These are phyloP conservation scores for Plenodomus biglobosus DNA, from an alignment of 2,329 filamentous ascomycete genomes.

Conservation along the genomic window DNA sequence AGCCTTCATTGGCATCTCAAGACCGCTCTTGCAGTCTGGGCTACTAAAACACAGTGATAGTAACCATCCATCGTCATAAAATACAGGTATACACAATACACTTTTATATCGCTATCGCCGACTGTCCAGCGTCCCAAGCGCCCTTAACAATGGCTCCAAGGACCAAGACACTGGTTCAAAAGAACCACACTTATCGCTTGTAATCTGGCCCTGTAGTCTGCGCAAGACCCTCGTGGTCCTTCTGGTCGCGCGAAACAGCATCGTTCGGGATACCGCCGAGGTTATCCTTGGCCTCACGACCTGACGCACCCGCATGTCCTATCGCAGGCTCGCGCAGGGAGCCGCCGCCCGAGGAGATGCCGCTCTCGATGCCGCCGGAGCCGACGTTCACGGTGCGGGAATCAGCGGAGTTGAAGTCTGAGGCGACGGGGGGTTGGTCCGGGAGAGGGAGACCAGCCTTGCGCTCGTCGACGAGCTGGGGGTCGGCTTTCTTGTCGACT, in stretches of 20 bases:
- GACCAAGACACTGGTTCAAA: slow-evolving; percentile 2
- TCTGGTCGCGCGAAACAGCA: slow-evolving; percentile 54
- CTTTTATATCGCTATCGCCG: background rate
- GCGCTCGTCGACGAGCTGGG: slow-evolving; percentile 64
- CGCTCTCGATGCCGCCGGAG: slow-evolving; percentile 56
- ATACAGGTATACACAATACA: slow-evolving; percentile 1
- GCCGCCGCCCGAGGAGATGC: slow-evolving; percentile 51
- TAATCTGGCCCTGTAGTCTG: slow-evolving; percentile 48
- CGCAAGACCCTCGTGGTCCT: slow-evolving; percentile 45
- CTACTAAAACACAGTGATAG: slow-evolving; percentile 17
- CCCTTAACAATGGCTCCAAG: slow-evolving; percentile 5
- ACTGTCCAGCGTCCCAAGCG: background rate
- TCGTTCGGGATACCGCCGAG: slow-evolving; percentile 61
- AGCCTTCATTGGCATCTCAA: slow-evolving; percentile 5
- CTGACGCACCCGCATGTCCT: slow-evolving; percentile 58
- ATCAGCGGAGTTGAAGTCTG: slow-evolving; percentile 77
- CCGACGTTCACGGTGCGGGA: slow-evolving; percentile 69
- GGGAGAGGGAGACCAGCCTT: slow-evolving; percentile 76
- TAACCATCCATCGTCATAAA: slow-evolving; percentile 4
- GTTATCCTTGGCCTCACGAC: slow-evolving; percentile 63
- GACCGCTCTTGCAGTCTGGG: slow-evolving; percentile 13
- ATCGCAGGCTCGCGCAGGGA: slow-evolving; percentile 52
- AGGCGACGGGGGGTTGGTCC: slow-evolving; percentile 72
- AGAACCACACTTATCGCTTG: slow-evolving; percentile 18
- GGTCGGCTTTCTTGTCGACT: slow-evolving; percentile 31